These are phyloP conservation scores for Podaxis sp. DNA, from an alignment of 768 basidiomycete species.

Conservation along the genomic window DNA sequence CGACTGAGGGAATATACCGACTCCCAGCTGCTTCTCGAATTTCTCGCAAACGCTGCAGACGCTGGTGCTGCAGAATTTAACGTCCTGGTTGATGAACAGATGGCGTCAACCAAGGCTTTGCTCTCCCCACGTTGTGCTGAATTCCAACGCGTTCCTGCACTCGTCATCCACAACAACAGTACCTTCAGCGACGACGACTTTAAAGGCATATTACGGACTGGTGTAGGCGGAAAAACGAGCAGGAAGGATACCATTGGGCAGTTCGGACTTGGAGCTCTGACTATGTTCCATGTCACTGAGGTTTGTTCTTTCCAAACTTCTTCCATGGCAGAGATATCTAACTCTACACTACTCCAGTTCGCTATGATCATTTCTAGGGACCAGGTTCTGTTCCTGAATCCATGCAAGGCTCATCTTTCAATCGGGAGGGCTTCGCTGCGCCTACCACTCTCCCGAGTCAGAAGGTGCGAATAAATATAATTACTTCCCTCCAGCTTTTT, in stretches of 20 bases:
- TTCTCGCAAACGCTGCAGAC: constrained; percentile 54
- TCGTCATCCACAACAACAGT: constrained; percentile 46
- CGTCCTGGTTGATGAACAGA: constrained; percentile 36
- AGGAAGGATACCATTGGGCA: constrained; percentile 42
- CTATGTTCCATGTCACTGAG: constrained; percentile 54
- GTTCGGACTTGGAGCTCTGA: constrained; percentile 51
- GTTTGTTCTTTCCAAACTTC: constrained; percentile 24
- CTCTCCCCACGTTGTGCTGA: constrained; percentile 34
- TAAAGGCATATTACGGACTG: constrained; percentile 41
- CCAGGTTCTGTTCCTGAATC: constrained; percentile 42
- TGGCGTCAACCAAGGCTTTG: constrained; percentile 17
- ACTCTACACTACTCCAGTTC: constrained; percentile 23
- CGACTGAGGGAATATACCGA: constrained; percentile 42
- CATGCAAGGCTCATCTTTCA: constrained; percentile 42
- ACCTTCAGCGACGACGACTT: constrained; percentile 43
- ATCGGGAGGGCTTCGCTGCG: constrained; percentile 29
- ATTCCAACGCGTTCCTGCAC: constrained; percentile 35
- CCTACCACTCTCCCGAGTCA: constrained; percentile 33
- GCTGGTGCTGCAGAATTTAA: constrained; percentile 43
- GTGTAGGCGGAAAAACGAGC: constrained; percentile 42
- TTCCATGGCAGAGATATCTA: background rate
- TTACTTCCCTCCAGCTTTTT: background rate
- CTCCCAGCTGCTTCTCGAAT: constrained; percentile 46
- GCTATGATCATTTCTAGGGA: constrained; percentile 34
- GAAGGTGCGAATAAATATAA: constrained; percentile 26